These are phyloP conservation scores for Epichloe gansuensis DNA, from an alignment of 2,329 filamentous ascomycete genomes.

Conservation along the genomic window DNA sequence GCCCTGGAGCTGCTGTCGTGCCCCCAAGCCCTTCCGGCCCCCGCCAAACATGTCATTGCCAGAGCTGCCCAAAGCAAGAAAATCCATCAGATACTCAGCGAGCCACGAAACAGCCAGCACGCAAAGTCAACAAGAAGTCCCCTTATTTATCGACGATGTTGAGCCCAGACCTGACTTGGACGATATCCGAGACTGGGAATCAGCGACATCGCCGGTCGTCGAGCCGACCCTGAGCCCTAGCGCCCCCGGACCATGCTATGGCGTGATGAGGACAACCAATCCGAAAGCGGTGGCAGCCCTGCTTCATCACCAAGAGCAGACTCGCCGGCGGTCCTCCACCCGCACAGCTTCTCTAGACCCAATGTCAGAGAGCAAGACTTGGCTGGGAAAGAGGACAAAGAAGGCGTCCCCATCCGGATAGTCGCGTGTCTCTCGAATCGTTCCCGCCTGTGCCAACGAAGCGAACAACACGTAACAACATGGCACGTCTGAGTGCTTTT, in stretches of 20 bases:
- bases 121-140: slow-evolving; percentile 13
- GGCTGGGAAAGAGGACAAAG: slow-evolving; percentile 8
- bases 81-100: not conserved
- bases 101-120: slow-evolving; percentile 5
- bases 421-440: slow-evolving; percentile 24
- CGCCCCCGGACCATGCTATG: not conserved
- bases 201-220: slow-evolving; percentile 3
- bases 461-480: slow-evolving; percentile 20
- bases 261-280: not conserved
- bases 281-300: not conserved
- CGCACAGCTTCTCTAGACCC: slow-evolving; percentile 3
- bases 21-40: slow-evolving; percentile 1
- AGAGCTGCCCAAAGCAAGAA: slow-evolving; percentile 1
- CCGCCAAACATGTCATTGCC: slow-evolving; percentile 4
- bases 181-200: slow-evolving; percentile 26
- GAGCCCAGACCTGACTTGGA: slow-evolving; percentile 26
- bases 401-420: slow-evolving; percentile 28
- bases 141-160: slow-evolving; percentile 18
- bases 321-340: slow-evolving; percentile 6
- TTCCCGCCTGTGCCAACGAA: slow-evolving; percentile 15
- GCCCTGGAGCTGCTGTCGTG: not conserved
- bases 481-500: slow-evolving; percentile 26
- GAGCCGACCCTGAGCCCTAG: not conserved
- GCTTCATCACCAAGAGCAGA: slow-evolving; percentile 8
- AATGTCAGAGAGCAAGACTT: not conserved